A percentile compares a stretch with the other conserved stretches of the same genome.
These are phyloP conservation scores for Trametes sanguinea DNA, from an alignment of 768 basidiomycete species.

Conservation along the genomic window DNA sequence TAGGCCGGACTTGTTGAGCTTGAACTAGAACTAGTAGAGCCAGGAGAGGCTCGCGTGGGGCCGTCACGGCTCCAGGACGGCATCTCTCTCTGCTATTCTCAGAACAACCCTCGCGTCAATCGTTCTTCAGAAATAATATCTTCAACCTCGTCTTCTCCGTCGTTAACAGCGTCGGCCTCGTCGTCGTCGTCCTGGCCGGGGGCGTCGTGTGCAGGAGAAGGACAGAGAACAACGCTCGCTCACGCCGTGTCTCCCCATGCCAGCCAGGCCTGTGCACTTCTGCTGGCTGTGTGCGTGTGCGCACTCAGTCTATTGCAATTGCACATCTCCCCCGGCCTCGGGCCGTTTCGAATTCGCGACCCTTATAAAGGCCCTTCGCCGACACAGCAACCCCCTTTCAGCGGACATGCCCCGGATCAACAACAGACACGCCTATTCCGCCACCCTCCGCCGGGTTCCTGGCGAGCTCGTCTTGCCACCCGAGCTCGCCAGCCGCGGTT, in stretches of 20 bases:
- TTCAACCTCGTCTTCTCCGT: neutral
- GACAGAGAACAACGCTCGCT: neutral
- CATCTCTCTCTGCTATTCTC: conserved; percentile 14
- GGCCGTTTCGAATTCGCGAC: neutral
- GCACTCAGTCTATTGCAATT: too few species aligned
- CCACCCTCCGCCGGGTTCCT: too few species aligned
- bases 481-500: too few species aligned
- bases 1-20: neutral
- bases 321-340: too few species aligned
- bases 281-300: neutral
- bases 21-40: neutral
- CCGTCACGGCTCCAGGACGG: conserved; percentile 13
- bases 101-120: neutral
- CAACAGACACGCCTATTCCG: neutral
- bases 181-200: neutral
- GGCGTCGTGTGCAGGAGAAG: neutral
- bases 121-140: neutral
- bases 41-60: neutral
- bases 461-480: too few species aligned
- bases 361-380: neutral
- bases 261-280: neutral
- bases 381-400: neutral
- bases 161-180: neutral
- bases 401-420: neutral
- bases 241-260: neutral